A percentile compares a stretch with the other conserved stretches of the same genome.
Conservation (phyloP, 2,329 filamentous ascomycete genomes). For the Bipolaris oryzae region DNA sequence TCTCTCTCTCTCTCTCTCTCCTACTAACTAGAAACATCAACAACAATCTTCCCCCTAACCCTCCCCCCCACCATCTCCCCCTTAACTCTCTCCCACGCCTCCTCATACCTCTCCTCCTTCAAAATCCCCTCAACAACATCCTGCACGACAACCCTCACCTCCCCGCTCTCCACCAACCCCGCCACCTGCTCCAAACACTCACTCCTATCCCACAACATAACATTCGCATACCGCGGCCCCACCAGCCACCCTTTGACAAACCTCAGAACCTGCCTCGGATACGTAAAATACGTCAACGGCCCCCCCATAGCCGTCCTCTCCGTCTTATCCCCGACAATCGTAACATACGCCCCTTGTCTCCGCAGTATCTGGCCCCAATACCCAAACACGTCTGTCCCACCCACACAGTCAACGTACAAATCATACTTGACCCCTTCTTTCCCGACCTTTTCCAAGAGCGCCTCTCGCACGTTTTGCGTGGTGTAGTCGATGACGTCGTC, state of each 20-base stretch:
- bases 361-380: slow-evolving; percentile 37
- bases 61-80: slow-evolving; percentile 36
- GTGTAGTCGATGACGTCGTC: slow-evolving; percentile 53
- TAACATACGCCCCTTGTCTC: slow-evolving; percentile 50
- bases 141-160: slow-evolving; percentile 34
- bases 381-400: slow-evolving; percentile 55
- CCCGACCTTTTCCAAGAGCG: slow-evolving; percentile 41
- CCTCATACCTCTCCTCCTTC: slow-evolving; percentile 20
- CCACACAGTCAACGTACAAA: slow-evolving; percentile 58
- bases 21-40: slow-evolving; percentile 19
- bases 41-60: slow-evolving; percentile 41
- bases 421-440: slow-evolving; percentile 46
- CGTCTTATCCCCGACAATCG: slow-evolving; percentile 49
- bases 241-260: slow-evolving; percentile 31
- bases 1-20: not conserved
- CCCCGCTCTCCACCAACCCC: slow-evolving; percentile 28
- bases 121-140: slow-evolving; percentile 38
- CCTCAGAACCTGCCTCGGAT: slow-evolving; percentile 34
- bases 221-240: slow-evolving; percentile 40
- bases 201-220: slow-evolving; percentile 31
- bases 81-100: slow-evolving; percentile 34
- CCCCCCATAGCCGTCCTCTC: slow-evolving; percentile 49
- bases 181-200: slow-evolving; percentile 33
- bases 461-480: slow-evolving; percentile 37
- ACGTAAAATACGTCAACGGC: slow-evolving; percentile 40